These are phyloP conservation scores for Symbiodinium natans DNA, from an alignment of 73 alveolate species.

Conservation along the genomic window DNA sequence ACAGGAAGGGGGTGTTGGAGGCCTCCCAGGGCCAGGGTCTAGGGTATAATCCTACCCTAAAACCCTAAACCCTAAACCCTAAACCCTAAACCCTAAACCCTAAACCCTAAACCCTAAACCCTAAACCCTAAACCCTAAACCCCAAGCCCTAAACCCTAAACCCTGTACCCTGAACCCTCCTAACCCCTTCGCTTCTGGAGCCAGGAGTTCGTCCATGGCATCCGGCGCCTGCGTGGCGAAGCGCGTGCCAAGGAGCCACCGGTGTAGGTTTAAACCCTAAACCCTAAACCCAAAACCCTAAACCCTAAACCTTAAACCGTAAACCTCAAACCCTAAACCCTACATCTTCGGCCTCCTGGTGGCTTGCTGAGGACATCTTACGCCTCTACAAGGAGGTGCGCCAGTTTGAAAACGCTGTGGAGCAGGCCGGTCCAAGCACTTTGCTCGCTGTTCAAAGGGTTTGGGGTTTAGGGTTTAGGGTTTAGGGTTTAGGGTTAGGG, in stretches of 20 bases:
- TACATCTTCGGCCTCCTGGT: neutral
- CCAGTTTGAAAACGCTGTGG: slow-evolving; percentile 59
- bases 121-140: neutral
- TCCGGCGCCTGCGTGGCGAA: slow-evolving; percentile 68
- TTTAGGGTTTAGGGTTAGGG: neutral
- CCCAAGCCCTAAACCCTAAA: neutral
- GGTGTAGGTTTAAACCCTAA: neutral
- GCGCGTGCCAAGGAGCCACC: slow-evolving; percentile 47
- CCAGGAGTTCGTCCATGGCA: slow-evolving; percentile 14
- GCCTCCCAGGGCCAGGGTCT: no score
- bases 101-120: neutral
- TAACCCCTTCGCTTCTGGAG: neutral
- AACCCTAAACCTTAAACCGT: no score
- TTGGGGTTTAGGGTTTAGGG: no score
- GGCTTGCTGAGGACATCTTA: slow-evolving; percentile 15
- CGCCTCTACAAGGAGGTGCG: slow-evolving; percentile 88
- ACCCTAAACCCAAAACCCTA: no score
- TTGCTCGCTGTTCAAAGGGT: neutral
- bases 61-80: neutral
- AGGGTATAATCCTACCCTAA: no score
- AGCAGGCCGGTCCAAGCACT: neutral
- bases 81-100: neutral
- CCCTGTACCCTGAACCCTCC: no score
- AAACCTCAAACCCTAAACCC: neutral
- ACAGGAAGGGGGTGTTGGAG: no score